Evolutionary conservation across 768 basidiomycete genomes (phyloP), one percentile per base, ranked within the genome.

Genomic region (Mycena vulgaris): DNA sequence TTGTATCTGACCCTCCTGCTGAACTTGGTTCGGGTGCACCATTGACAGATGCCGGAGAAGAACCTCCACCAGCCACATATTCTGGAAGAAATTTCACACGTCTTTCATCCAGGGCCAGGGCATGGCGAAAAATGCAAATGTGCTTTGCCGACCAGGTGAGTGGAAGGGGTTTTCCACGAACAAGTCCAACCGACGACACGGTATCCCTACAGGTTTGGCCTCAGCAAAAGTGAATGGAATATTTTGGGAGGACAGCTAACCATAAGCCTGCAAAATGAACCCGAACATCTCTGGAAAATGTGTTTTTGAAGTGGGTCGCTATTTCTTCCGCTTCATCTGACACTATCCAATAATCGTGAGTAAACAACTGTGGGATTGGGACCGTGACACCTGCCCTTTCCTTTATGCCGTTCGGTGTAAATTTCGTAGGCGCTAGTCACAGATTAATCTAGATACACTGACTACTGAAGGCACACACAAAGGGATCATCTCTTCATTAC

Each of bases 61-160:
- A 63, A 19, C 37, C 21, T n/a, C 62, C 52, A 21, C 51, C 37
- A 16, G 4, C 61, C 2, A 63, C 61, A 49, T 63, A 63, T 63
- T 63, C 62, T 25, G 62, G 62, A 5, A 63, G 62, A 39, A 63
- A 63, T 42, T 33, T 52, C 21, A 63, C 62, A 7, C 62, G 62
- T 13, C 40, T 49, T 53, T 63, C 62, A 53, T 63, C 62, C 51
- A 63, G 31, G 17, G 62, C 49, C 62, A 63, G 11, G 1, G 62
- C 62, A 63, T 63, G 51, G 19, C 62, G 62, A 14, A 63, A 23
- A 31, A 19, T 53, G 35, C 62, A 63, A 53, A 63, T 63, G 31
- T 63, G 62, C 39, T 53, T 3, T 19, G 51, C 49, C n/a, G 62
- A 52, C 19, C 33, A 63, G 17, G 61, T 63, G 7, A 63, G 35